Conservation (phyloP, 2,329 filamentous ascomycete genomes). For the Pseudophaeomoniella oleicola region DNA sequence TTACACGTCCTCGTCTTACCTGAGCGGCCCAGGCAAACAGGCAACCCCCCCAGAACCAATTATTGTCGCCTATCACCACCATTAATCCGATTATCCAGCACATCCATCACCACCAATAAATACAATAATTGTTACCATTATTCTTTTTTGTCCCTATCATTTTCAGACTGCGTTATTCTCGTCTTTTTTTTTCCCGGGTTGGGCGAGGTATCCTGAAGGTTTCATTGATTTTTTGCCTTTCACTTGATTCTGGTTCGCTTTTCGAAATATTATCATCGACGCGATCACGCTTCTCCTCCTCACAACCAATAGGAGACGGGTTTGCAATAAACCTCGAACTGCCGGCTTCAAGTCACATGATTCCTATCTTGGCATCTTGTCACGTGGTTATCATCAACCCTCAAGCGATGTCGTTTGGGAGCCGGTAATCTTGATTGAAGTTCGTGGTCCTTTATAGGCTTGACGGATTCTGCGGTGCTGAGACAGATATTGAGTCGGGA, state of each 20-base stretch:
- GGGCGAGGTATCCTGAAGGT: no score
- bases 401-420: not conserved
- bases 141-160: conserved; percentile 7
- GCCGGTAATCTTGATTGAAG: not conserved
- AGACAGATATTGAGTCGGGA: conserved; percentile 9
- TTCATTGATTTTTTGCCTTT: no score
- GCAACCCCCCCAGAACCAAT: not conserved
- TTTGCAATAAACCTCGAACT: not conserved
- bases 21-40: not conserved
- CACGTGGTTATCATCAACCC: not conserved
- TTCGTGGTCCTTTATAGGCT: no score
- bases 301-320: not conserved
- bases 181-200: no score
- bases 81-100: no score
- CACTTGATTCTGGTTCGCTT: no score
- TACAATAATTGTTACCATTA: not conserved
- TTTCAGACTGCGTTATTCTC: not conserved
- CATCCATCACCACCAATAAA: no score
- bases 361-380: not conserved
- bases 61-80: not conserved
- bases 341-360: not conserved
- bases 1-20: not conserved
- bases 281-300: not conserved
- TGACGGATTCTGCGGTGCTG: not conserved
- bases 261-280: not conserved